Percentiles rank a stretch among this genome's conserved stretches.
phyloP scores from a whole-genome alignment of 2,329 filamentous ascomycete genomes.

The Fusarium bulbicola region DNA sequence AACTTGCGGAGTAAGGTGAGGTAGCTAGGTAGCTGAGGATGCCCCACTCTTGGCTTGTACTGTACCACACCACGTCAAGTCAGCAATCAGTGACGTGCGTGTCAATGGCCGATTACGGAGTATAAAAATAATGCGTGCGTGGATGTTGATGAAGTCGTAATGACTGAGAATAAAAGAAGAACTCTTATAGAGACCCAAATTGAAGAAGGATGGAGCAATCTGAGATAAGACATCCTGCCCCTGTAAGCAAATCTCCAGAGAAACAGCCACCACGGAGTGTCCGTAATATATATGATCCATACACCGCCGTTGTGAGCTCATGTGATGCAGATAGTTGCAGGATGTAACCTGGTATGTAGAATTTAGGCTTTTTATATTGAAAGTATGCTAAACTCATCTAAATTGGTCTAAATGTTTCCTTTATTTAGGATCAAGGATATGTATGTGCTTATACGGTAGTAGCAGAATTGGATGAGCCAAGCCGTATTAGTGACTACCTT shows the following conservation, averaged over 20 bases:
- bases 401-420: not conserved
- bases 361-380: not conserved
- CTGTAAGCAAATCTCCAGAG: slow-evolving; percentile 1
- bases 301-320: not conserved
- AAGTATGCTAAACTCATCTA: not conserved
- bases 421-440: not conserved
- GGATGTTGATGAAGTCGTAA: no score
- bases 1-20: slow-evolving; percentile 25
- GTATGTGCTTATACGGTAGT: not conserved
- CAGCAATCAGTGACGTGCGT: slow-evolving; percentile 28
- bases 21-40: slow-evolving; percentile 2
- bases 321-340: not conserved
- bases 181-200: not conserved
- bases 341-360: not conserved
- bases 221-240: not conserved
- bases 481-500: not conserved
- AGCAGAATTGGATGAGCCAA: fast-evolving
- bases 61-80: slow-evolving; percentile 33
- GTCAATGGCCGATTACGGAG: slow-evolving; percentile 16
- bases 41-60: slow-evolving; percentile 29
- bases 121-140: not conserved
- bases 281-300: not conserved
- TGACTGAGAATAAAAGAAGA: not conserved
- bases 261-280: slow-evolving; percentile 4
- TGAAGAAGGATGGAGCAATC: not conserved